Evolutionary conservation across 768 basidiomycete genomes (phyloP).

Genomic region (Leucogyrophana mollusca): DNA sequence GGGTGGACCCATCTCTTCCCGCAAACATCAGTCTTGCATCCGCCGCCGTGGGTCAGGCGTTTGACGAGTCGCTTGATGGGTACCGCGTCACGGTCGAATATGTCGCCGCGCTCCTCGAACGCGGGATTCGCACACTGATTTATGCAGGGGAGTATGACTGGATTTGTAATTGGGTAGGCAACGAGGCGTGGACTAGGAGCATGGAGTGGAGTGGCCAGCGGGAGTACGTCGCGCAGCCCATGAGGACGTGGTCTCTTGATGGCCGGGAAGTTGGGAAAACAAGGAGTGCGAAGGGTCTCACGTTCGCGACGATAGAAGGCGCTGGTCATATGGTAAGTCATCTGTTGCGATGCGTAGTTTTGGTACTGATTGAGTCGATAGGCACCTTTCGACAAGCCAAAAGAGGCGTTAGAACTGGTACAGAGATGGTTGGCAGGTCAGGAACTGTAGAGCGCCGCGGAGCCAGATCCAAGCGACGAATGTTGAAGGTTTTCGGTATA

Average conservation of each 20-base stretch:
- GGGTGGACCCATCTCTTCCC: slow-evolving; percentile 51
- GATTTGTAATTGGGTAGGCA: slow-evolving; percentile 80
- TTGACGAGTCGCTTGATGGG: slow-evolving; percentile 44
- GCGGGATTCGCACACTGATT: slow-evolving; percentile 71
- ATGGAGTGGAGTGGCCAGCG: slow-evolving; percentile 70
- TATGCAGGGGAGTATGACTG: slow-evolving; percentile 78
- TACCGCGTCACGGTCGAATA: slow-evolving; percentile 30
- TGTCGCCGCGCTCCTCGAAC: slow-evolving; percentile 58
- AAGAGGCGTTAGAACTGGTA: slow-evolving; percentile 48
- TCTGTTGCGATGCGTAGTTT: neutral
- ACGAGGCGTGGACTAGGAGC: slow-evolving; percentile 71
- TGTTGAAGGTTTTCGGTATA: too few species aligned
- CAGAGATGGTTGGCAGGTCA: slow-evolving; percentile 45
- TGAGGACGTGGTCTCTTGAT: slow-evolving; percentile 61
- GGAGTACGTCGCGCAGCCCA: slow-evolving; percentile 44
- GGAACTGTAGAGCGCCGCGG: too few species aligned
- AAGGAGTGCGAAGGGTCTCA: slow-evolving; percentile 56
- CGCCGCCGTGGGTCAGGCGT: slow-evolving; percentile 44
- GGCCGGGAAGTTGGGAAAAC: slow-evolving; percentile 51
- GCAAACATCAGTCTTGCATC: slow-evolving; percentile 41
- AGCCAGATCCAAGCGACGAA: too few species aligned
- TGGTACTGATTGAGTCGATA: slow-evolving; percentile 16
- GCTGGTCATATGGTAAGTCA: slow-evolving; percentile 74
- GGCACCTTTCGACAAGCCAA: slow-evolving; percentile 66
- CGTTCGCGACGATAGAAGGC: slow-evolving; percentile 63